Evolutionary conservation across 148 eudicot genomes (phyloP).

Genomic region (Talinum fruticosum): DNA sequence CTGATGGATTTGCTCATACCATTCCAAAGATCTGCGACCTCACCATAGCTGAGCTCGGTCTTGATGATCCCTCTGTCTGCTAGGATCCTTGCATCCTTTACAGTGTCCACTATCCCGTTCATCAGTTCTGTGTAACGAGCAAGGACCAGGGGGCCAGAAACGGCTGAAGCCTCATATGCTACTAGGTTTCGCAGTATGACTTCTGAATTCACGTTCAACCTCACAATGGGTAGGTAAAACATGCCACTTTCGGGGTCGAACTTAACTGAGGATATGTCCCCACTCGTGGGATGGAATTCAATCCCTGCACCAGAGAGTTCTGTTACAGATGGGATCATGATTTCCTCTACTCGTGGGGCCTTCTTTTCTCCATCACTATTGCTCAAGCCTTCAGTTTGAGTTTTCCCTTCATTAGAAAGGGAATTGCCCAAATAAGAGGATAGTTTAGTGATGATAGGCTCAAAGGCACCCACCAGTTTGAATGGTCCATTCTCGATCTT

Average conservation of each 20-base stretch:
- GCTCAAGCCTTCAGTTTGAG: not conserved
- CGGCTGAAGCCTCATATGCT: constrained; percentile 15
- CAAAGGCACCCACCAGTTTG: not conserved
- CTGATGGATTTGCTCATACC: constrained; percentile 22
- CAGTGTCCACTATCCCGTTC: constrained; percentile 33
- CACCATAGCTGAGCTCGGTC: constrained; percentile 16
- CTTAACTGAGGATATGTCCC: constrained; percentile 22
- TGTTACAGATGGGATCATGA: constrained; percentile 26
- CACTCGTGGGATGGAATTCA: constrained; percentile 15
- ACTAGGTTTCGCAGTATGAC: constrained; percentile 18
- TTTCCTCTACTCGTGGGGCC: constrained; percentile 17
- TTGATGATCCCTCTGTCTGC: constrained; percentile 13
- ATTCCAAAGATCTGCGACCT: constrained; percentile 31
- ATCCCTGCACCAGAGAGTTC: constrained; percentile 12
- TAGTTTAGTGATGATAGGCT: not conserved
- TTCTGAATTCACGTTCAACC: constrained; percentile 6
- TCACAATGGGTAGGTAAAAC: constrained; percentile 9
- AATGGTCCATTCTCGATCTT: constrained; percentile 7
- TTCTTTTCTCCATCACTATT: not conserved
- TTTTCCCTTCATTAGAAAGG: not conserved
- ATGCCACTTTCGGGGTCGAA: constrained; percentile 18
- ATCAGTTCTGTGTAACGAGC: constrained; percentile 29
- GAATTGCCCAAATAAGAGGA: not conserved
- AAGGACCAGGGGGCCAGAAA: constrained; percentile 16
- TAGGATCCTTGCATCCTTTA: constrained; percentile 22